A percentile compares a stretch with the other conserved stretches of the same genome.
These are phyloP conservation scores for Pleurotus cornucopiae DNA, from an alignment of 768 basidiomycete species.

Conservation along the genomic window DNA sequence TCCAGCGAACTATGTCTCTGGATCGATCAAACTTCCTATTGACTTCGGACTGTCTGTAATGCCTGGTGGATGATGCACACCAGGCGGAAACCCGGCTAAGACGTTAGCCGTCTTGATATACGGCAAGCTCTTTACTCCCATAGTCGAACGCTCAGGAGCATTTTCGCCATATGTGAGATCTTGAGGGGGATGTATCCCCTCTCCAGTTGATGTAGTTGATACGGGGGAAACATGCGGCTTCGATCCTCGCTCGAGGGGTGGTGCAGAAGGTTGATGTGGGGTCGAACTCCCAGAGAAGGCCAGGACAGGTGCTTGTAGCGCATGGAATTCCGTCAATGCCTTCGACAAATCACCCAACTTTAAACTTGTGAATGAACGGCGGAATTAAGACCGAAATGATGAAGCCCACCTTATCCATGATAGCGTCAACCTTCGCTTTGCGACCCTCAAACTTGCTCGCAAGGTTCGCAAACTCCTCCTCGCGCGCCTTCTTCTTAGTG, in stretches of 20 bases:
- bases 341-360: slow-evolving; percentile 58
- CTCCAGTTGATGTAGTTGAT: too few species aligned
- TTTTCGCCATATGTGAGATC: too few species aligned
- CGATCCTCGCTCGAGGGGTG: neutral
- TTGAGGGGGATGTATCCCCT: too few species aligned
- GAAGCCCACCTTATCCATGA: slow-evolving; percentile 64
- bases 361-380: slow-evolving; percentile 3
- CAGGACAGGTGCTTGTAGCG: slow-evolving; percentile 41
- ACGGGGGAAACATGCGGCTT: neutral
- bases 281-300: slow-evolving; percentile 21
- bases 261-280: neutral
- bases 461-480: slow-evolving; percentile 65
- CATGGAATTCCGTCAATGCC: slow-evolving; percentile 46
- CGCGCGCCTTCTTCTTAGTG: slow-evolving; percentile 49
- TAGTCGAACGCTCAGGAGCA: neutral
- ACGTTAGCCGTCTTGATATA: neutral
- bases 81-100: neutral
- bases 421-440: slow-evolving; percentile 62
- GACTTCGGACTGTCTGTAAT: slow-evolving; percentile 3
- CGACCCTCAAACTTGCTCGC: slow-evolving; percentile 66
- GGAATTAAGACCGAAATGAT: neutral
- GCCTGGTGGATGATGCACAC: neutral
- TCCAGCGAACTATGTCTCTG: neutral
- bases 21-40: neutral
- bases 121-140: neutral